phyloP scores from a whole-genome alignment of 1,139 yeast species.

The Pichia cactophila region DNA sequence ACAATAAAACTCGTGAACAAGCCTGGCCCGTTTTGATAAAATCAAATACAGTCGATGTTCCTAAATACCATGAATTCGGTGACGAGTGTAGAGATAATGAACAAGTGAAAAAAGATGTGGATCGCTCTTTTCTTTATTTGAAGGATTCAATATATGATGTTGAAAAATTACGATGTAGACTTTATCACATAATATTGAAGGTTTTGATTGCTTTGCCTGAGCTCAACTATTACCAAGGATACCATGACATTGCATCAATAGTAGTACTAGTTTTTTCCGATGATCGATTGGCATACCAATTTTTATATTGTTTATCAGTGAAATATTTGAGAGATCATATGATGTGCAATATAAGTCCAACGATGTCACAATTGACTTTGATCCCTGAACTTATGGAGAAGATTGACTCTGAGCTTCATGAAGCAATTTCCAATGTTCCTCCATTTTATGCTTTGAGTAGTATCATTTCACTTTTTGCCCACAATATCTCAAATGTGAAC shows the following conservation, averaged over 20 bases:
- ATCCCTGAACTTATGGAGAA: slow-evolving; percentile 53
- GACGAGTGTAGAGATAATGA: slow-evolving; percentile 61
- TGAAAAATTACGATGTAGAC: slow-evolving; percentile 30
- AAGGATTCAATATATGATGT: slow-evolving; percentile 19
- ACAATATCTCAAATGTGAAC: slow-evolving; percentile 50
- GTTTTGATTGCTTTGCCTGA: slow-evolving; percentile 55
- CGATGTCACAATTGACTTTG: slow-evolving; percentile 56
- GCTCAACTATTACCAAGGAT: slow-evolving; percentile 83
- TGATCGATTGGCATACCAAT: slow-evolving; percentile 35
- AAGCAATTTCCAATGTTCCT: slow-evolving; percentile 37
- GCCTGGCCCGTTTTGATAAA: slow-evolving; percentile 41
- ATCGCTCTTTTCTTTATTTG: slow-evolving; percentile 52
- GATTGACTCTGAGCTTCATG: slow-evolving; percentile 46
- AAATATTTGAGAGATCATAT: slow-evolving; percentile 75
- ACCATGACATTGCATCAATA: slow-evolving; percentile 76
- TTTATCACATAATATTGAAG: slow-evolving; percentile 43
- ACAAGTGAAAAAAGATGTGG: slow-evolving; percentile 73
- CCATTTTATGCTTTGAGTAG: slow-evolving; percentile 70
- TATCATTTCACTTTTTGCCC: slow-evolving; percentile 70
- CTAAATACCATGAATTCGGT: slow-evolving; percentile 8
- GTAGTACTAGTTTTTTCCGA: slow-evolving; percentile 48
- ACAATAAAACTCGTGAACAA: slow-evolving; percentile 31
- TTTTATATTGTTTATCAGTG: slow-evolving; percentile 54
- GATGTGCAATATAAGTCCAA: slow-evolving; percentile 60
- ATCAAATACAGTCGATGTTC: neutral